Conservation (phyloP, 2,329 filamentous ascomycete species). For the Penicillium vulpinum region DNA sequence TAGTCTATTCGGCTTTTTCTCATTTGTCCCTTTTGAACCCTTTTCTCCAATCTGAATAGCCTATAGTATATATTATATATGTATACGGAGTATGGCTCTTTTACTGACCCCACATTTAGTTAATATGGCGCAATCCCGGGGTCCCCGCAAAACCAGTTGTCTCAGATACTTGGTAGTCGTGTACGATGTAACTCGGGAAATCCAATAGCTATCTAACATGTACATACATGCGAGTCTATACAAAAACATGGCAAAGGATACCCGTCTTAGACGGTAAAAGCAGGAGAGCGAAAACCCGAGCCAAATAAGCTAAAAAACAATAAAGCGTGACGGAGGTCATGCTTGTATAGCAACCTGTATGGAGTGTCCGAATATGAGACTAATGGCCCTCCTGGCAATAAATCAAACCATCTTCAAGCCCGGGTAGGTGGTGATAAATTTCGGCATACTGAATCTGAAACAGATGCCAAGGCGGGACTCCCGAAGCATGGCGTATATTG, state of each 20-base stretch:
- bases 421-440: neutral
- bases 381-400: neutral
- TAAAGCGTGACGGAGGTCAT: neutral
- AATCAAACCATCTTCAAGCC: neutral
- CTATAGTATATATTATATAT: too few relatives aligned
- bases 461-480: neutral
- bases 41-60: neutral
- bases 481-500: neutral
- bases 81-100: too few relatives aligned
- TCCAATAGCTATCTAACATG: neutral
- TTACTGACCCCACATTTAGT: neutral
- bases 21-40: neutral
- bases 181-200: neutral
- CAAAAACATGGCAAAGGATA: neutral
- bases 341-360: neutral
- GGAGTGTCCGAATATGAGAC: neutral
- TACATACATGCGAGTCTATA: conserved; percentile 1
- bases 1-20: neutral
- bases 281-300: neutral
- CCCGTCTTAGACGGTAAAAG: neutral
- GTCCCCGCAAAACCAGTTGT: conserved; percentile 7
- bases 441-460: neutral
- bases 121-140: conserved; percentile 6
- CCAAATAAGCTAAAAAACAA: neutral
- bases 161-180: neutral